phyloP scores from a whole-genome alignment of 345 rosid species.

The Turritis glabra region DNA sequence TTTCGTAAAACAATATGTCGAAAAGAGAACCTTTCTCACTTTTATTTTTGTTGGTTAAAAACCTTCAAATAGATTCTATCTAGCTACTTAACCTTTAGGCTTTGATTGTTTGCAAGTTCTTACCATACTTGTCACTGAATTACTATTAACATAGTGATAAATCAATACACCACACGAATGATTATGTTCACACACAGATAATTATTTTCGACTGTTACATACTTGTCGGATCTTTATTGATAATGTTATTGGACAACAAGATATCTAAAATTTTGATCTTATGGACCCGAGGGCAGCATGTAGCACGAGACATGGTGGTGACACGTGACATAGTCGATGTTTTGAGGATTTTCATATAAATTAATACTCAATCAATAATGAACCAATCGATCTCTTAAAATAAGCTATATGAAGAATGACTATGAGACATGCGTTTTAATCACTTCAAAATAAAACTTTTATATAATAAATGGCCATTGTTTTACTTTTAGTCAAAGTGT shows the following conservation, averaged over 20 bases:
- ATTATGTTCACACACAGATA: not conserved
- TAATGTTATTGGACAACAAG: conserved; percentile 32
- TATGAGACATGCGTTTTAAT: not conserved
- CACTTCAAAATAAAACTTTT: not conserved
- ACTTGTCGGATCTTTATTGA: conserved; percentile 38
- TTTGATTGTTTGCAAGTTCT: not conserved
- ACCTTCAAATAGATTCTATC: not conserved
- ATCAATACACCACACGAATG: not conserved
- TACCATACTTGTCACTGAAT: not conserved
- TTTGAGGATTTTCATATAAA: not conserved
- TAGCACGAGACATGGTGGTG: conserved; percentile 30
- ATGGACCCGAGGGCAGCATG: conserved; percentile 37
- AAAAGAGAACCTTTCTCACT: not conserved
- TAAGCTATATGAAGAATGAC: not conserved
- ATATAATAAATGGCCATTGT: not conserved
- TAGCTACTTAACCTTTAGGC: not conserved
- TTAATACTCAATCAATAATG: conserved; percentile 22
- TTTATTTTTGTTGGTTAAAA: not conserved
- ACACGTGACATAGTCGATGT: conserved; percentile 21
- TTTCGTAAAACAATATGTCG: not conserved
- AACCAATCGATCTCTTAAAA: conserved; percentile 10
- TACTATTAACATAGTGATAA: not conserved
- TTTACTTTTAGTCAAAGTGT: not conserved
- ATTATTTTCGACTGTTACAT: conserved; percentile 17
- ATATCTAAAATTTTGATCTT: conserved; percentile 32